phyloP scores from a whole-genome alignment of 2,329 filamentous ascomycete species.

The Penicillium sp. region DNA sequence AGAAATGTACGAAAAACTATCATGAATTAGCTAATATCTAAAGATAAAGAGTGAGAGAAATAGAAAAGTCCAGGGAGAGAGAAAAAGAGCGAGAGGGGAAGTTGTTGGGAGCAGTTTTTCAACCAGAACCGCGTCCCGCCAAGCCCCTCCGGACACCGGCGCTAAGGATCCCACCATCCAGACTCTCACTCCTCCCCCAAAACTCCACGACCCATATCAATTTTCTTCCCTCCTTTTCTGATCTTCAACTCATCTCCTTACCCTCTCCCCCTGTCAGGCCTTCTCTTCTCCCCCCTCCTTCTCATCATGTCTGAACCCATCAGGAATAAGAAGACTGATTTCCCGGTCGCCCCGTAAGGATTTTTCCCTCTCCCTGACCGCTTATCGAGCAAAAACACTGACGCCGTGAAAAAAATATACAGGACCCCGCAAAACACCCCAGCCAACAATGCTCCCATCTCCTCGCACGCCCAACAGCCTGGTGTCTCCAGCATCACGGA shows the following conservation, averaged over 20 bases:
- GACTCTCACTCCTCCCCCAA: constrained; percentile 30
- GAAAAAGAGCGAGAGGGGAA: constrained; percentile 7
- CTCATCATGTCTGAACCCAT: constrained; percentile 65
- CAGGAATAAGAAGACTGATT: constrained; percentile 65
- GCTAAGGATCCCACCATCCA: constrained; percentile 44
- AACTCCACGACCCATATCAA: constrained; percentile 34
- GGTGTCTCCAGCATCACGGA: constrained; percentile 94
- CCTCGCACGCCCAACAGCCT: constrained; percentile 94
- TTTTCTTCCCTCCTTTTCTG: constrained; percentile 36
- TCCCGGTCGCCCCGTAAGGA: constrained; percentile 65
- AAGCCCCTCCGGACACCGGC: constrained; percentile 43
- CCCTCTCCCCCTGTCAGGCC: constrained; percentile 8
- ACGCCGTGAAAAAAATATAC: constrained; percentile 27
- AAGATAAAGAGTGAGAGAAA: not conserved
- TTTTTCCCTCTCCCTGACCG: constrained; percentile 18
- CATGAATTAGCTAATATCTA: not conserved
- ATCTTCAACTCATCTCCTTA: constrained; percentile 17
- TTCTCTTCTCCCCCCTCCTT: constrained; percentile 10
- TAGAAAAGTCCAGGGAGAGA: not conserved
- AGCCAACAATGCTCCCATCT: constrained; percentile 92
- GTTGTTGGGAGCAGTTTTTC: constrained; percentile 33
- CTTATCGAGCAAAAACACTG: constrained; percentile 26
- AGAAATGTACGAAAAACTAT: not conserved
- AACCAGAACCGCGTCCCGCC: constrained; percentile 36
- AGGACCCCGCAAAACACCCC: constrained; percentile 99